Evolutionary conservation across 345 rosid species (phyloP), one percentile per base, ranked within the genome.

Genomic region (Abelmoschus esculentus): DNA sequence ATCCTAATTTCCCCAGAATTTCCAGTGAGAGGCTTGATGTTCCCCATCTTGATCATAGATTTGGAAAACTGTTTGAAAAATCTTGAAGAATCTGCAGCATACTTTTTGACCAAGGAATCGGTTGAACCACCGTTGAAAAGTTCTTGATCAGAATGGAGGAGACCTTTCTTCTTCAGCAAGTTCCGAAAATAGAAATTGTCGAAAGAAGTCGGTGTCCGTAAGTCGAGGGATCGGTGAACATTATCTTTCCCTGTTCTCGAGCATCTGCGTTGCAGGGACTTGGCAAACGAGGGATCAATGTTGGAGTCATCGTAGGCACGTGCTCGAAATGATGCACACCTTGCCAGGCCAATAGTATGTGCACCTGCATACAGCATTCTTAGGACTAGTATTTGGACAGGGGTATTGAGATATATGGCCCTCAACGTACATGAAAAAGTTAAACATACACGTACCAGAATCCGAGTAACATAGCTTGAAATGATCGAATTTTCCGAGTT

Each of bases 21-120:
- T 67, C 86, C 83, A 0, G 82, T 80, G 58, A 83, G 77, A 14
- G 72, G 69, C 22, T 66, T 67, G 68, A 80, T 74, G 61, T 82
- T 82, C 5, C 86, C 83, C 86, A 83, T 75, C 55, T 73, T 82
- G 62, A 80, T 44, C 84, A 74, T 80, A 26, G 80, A 79, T 46
- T 64, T 36, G 19, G 74, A 53, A 55, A 83, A 82, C 46, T 73
- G 74, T 13, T 70, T 40, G 17, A 80, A 77, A 71, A 86, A 83
- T 6, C 6, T 5, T 14, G 73, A 8, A 15, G 54, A 55, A 74
- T 63, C 62, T 0, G 8, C 34, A 40, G 79, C 79, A 71, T 78
- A 82, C 22, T 9, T 1, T 14, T 53, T 70, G n/a, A 79, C 86
- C 18, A 78, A 36, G 28, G 50, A 2, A 64, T 75, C 73, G 32